Conservation (phyloP, 306 rosid genomes). For the Acacia melanoxylon region DNA sequence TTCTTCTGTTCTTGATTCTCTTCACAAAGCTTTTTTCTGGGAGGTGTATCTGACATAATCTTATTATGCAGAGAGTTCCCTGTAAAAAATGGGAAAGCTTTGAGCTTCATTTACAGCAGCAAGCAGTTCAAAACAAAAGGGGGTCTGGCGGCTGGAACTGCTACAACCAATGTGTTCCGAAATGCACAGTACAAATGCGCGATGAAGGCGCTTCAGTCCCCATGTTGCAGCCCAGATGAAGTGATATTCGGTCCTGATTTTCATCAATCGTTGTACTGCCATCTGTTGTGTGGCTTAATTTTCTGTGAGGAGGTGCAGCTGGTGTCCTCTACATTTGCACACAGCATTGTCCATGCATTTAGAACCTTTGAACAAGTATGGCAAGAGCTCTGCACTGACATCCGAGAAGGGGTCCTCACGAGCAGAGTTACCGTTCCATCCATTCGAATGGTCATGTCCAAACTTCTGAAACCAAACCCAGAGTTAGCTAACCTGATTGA, state of each 20-base stretch:
- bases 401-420: conserved; percentile 62
- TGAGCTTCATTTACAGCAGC: conserved; percentile 79
- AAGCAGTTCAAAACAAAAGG: conserved; percentile 71
- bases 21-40: conserved; percentile 11
- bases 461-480: conserved; percentile 76
- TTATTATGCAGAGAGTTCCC: conserved; percentile 68
- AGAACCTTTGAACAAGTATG: conserved; percentile 74
- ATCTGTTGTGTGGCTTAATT: conserved; percentile 81
- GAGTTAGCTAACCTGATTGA: conserved; percentile 64
- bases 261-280: conserved; percentile 87
- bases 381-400: conserved; percentile 73
- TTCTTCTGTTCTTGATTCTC: not conserved
- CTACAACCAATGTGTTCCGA: conserved; percentile 77
- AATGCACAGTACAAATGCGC: conserved; percentile 32
- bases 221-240: conserved; percentile 77
- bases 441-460: conserved; percentile 61
- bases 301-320: conserved; percentile 60
- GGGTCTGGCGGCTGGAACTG: conserved; percentile 79
- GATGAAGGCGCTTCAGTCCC: conserved; percentile 60
- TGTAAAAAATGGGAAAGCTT: conserved; percentile 68
- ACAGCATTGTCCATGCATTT: conserved; percentile 77
- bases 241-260: conserved; percentile 85
- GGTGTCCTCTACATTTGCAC: conserved; percentile 74
- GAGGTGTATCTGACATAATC: conserved; percentile 10
- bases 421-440: conserved; percentile 51